Percentiles rank a stretch among this genome's conserved stretches.
Conservation (phyloP, 1,139 yeast genomes). For the Saccharomyces hybrid region DNA sequence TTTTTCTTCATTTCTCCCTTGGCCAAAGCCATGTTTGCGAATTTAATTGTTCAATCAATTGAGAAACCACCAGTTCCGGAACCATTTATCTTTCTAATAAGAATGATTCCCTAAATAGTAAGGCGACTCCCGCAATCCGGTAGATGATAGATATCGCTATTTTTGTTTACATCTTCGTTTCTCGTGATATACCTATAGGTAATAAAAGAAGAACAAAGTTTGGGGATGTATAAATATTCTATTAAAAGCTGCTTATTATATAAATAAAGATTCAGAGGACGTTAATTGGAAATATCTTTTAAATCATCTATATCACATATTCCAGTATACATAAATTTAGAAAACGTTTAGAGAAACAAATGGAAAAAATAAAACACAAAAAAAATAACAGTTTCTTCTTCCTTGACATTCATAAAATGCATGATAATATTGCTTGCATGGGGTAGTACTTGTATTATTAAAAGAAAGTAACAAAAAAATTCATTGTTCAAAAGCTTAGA, state of each 20-base stretch:
- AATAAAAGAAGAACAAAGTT: not conserved
- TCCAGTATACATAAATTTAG: constrained; percentile 2
- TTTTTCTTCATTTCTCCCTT: not conserved
- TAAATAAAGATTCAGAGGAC: constrained; percentile 2
- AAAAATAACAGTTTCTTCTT: not conserved
- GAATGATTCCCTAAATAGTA: not conserved
- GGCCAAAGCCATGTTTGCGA: not conserved
- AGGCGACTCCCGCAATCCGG: not conserved
- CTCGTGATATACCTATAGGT: not conserved
- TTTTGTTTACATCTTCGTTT: not conserved
- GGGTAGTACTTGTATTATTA: not conserved
- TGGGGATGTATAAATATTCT: not conserved
- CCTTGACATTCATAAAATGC: constrained; percentile 1
- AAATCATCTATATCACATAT: constrained; percentile 10
- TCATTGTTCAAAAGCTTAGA: constrained; percentile 3
- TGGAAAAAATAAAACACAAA: not conserved
- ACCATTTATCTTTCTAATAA: not conserved
- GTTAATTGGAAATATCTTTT: constrained; percentile 4
- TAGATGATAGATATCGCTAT: not conserved
- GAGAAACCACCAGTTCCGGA: not conserved
- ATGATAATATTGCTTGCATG: not conserved
- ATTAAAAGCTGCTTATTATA: not conserved
- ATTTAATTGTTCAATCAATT: not conserved
- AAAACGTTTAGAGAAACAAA: not conserved
- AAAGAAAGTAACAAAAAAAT: not conserved